Evolutionary conservation across 495 filamentous ascomycete species (phyloP).

Genomic region (Aspergillus heteromorphus): DNA sequence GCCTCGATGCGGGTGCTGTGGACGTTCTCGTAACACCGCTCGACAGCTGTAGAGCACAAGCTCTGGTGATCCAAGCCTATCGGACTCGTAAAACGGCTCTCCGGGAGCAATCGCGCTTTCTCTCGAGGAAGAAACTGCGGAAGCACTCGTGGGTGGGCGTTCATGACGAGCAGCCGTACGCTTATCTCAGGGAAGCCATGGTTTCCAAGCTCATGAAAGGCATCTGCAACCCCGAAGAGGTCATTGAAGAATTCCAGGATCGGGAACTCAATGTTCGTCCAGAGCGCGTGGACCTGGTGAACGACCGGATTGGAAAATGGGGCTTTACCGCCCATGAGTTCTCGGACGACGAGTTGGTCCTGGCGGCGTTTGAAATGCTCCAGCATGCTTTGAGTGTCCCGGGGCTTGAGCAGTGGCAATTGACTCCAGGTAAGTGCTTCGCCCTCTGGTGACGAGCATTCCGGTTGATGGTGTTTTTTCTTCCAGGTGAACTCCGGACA

Average conservation of each 20-base stretch:
- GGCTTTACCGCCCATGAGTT: conserved; percentile 84
- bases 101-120: conserved; percentile 60
- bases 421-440: conserved; percentile 59
- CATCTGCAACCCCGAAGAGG: conserved; percentile 73
- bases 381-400: conserved; percentile 82
- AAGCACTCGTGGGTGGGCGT: conserved; percentile 92
- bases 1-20: conserved; percentile 76
- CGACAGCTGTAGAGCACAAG: conserved; percentile 60
- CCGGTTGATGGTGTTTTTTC: background rate
- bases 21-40: conserved; percentile 81
- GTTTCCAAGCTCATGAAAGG: conserved; percentile 87
- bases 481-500: conserved; percentile 59
- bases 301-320: conserved; percentile 72
- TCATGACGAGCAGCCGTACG: conserved; percentile 80
- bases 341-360: conserved; percentile 79
- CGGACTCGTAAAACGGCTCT: conserved; percentile 66
- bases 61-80: conserved; percentile 77
- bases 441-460: background rate
- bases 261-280: conserved; percentile 44
- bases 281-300: conserved; percentile 58
- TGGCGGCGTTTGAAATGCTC: conserved; percentile 75
- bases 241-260: conserved; percentile 47
- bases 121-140: conserved; percentile 59
- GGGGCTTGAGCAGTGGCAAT: conserved; percentile 71
- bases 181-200: conserved; percentile 81